Evolutionary conservation across 108 stramenopile species (phyloP), one percentile per base, ranked within the genome.

Genomic region (Cylindrotheca fusiformis): DNA sequence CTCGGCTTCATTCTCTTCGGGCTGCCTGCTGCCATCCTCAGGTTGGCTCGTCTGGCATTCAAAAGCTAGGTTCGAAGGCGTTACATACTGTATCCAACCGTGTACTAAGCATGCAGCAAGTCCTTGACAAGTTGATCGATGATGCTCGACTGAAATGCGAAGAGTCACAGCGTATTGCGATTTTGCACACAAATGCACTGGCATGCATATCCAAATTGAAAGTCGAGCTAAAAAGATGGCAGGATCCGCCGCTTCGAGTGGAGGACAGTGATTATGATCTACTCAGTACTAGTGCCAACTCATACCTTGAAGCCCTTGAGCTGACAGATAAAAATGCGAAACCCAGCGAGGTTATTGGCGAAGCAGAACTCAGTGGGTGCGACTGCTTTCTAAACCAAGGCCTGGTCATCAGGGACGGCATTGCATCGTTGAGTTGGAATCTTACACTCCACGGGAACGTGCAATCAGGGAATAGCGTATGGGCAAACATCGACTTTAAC

Each of bases 1-100:
- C 57, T 24, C 63, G 58, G 4, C 52, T 85, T 0, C 79, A 85
- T 26, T 67, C 65, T 27, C 71, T 88, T 25, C 67, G 83, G 20
- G 87, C 87, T 24, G 87, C 87, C 2, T 88, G 87, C 47, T 83
- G 81, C 57, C 87, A 88, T 77, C 87, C 84, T 29, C 87, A 88
- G 68, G 87, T 88, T 20, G 84, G 87, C 31, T 55, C 80, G 8
- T 67, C 69, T 58, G 87, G 87, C 18, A 61, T 88, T 14, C 29
- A 47, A 41, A 65, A 55, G 45, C 52, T 36, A 25, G 49, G 48
- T 50, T 4, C 2, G n/a, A 58, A 52, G 1, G 41, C 2, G 17
- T 30, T 24, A 33, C 30, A 45, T 32, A 48, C 50, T 45, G 32
- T 48, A 18, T 50, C 48, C 27, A 32, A 29, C 27, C 59, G 67